Evolutionary conservation across 2,329 filamentous ascomycete genomes (phyloP), one percentile per base, ranked within the genome.

Genomic region (Juglanconis juglandina): DNA sequence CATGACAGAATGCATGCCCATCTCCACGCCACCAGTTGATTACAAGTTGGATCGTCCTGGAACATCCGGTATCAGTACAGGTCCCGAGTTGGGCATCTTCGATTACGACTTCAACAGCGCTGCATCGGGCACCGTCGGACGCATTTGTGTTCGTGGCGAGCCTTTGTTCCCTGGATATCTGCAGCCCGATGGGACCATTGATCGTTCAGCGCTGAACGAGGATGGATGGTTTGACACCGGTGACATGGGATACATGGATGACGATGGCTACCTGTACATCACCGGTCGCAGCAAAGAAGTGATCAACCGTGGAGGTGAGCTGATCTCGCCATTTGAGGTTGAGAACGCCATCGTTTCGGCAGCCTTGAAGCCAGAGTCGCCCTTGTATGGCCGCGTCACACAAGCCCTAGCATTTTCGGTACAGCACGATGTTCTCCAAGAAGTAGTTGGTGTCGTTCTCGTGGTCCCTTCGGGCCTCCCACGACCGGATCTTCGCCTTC

Each of bases 221-320:
- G 79, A 80, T n/a, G 89, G 90, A 9, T 96, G 91, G 78, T 96
- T 96, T 83, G 84, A 91, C 67, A 96, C 92, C 0, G 92, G 92
- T 5, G 92, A 96, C 70, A 91, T 96, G 74, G 92, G 92, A 53
- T 90, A 89, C 76, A 82, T 86, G 71, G 91, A 96, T 68, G 77
- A 85, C 60, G 90, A 95, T 66, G 90, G 91, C 62, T 96, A 95
- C 71, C 78, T 96, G 10, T 82, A 90, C 69, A 94, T 96, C 74
- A 96, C 92, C 0, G 92, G 92, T n/a, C 83, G 92, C 56, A 96
- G 96, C 77, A 96, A 96, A 81, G 92, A 96, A 76, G 80, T 96
- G 56, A 96, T 96, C 79, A 92, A 92, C 76, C 93, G 94, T 76
- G 91, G 89, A 58, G 91, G 91, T 62, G 91, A 96, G 78, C 95